A percentile compares a stretch with the other conserved stretches of the same genome.
These are phyloP conservation scores for Schizophyllum commune DNA, from an alignment of 1,284 basidiomycete species.

Conservation along the genomic window DNA sequence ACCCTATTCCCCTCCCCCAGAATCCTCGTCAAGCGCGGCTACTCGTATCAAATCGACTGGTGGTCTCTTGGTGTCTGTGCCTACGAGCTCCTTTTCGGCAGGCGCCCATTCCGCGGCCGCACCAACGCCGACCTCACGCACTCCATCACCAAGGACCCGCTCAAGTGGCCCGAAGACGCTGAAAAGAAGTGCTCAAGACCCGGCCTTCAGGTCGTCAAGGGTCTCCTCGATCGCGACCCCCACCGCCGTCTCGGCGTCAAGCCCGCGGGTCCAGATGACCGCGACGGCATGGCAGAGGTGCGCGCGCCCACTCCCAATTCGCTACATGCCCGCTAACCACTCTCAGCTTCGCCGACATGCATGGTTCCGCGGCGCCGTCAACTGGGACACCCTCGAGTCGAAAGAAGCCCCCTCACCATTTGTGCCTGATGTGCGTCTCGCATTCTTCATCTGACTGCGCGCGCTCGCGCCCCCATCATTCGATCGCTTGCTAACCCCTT, in stretches of 20 bases:
- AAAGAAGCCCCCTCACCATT: constrained; percentile 85
- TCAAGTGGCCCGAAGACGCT: constrained; percentile 74
- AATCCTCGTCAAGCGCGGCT: constrained; percentile 77
- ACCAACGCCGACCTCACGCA: constrained; percentile 87
- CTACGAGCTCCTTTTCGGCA: constrained; percentile 88
- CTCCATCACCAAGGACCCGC: constrained; percentile 72
- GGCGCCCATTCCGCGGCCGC: constrained; percentile 86
- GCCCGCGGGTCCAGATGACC: constrained; percentile 19
- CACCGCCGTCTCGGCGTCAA: constrained; percentile 78
- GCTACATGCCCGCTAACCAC: constrained; percentile 19
- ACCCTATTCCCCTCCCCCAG: constrained; percentile 18
- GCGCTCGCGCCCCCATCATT: neutral
- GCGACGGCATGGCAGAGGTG: neutral
- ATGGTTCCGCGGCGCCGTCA: constrained; percentile 75
- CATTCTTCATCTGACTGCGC: constrained; percentile 1
- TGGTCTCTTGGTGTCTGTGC: constrained; percentile 93
- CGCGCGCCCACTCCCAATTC: neutral
- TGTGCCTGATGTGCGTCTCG: constrained; percentile 74
- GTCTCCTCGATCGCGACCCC: constrained; percentile 80
- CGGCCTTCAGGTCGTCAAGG: constrained; percentile 61
- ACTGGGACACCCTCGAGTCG: constrained; percentile 80
- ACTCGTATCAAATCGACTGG: constrained; percentile 91
- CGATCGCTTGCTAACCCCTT: constrained; percentile 2
- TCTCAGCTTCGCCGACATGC: constrained; percentile 76
- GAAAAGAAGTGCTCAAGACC: constrained; percentile 60